These are phyloP conservation scores for Didymella segeticola DNA, from an alignment of 2,329 filamentous ascomycete species.

Conservation along the genomic window DNA sequence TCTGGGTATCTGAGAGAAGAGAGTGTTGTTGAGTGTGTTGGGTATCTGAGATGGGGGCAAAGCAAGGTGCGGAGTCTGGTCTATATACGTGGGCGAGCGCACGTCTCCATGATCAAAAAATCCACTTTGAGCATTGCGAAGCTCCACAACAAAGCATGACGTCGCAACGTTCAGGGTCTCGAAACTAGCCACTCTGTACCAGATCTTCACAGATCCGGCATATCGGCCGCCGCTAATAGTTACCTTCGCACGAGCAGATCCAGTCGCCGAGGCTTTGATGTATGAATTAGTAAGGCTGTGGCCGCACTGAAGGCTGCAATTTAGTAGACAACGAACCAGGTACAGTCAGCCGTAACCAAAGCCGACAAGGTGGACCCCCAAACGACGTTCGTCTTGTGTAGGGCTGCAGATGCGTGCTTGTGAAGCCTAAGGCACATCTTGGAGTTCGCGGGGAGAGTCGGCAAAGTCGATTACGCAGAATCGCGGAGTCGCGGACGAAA, in stretches of 20 bases:
- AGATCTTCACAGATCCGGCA: slow-evolving; percentile 18
- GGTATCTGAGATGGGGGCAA: not conserved
- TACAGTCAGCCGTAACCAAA: not conserved
- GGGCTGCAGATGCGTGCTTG: slow-evolving; percentile 5
- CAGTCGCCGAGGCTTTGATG: slow-evolving; percentile 2
- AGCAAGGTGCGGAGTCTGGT: not conserved
- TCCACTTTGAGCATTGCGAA: slow-evolving; percentile 8
- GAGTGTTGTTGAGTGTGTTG: slow-evolving; percentile 1
- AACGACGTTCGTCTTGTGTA: not conserved
- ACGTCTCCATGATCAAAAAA: slow-evolving; percentile 18
- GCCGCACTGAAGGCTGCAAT: not conserved
- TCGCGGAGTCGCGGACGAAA: not conserved
- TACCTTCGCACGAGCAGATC: slow-evolving; percentile 6
- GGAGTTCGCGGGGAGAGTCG: slow-evolving; percentile 13
- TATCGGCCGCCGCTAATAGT: slow-evolving; percentile 23
- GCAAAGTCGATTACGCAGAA: not conserved
- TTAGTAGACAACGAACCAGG: not conserved
- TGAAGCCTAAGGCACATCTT: not conserved
- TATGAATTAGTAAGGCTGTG: not conserved
- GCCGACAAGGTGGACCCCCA: not conserved
- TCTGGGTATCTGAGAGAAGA: slow-evolving; percentile 2
- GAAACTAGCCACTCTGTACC: slow-evolving; percentile 17
- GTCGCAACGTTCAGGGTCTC: slow-evolving; percentile 24
- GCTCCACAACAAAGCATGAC: slow-evolving; percentile 23
- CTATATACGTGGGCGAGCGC: slow-evolving; percentile 19